Conservation (phyloP, 306 rosid genomes). For the Hylodesmum podocarpum region DNA sequence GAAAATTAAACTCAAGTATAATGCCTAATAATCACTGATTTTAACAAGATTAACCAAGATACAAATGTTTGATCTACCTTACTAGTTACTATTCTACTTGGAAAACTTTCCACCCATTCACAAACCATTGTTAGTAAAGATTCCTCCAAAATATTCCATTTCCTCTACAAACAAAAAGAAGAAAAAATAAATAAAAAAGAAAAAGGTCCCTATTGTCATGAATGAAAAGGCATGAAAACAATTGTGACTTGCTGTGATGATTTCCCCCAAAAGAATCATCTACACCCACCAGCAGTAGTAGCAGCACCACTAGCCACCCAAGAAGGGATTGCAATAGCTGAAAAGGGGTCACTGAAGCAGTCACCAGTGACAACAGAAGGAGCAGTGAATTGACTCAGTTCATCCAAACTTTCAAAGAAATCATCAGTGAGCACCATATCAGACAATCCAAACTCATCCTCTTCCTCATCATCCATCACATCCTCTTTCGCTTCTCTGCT, state of each 20-base stretch:
- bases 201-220: constrained; percentile 30
- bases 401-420: constrained; percentile 78
- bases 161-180: constrained; percentile 27
- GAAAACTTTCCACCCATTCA: constrained; percentile 22
- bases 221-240: constrained; percentile 30
- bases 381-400: constrained; percentile 39
- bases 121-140: constrained; percentile 37
- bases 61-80: constrained; percentile 29
- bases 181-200: no score
- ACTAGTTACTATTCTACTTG: constrained; percentile 22
- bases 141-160: constrained; percentile 38
- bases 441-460: constrained; percentile 59
- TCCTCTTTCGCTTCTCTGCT: constrained; percentile 68
- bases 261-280: constrained; percentile 33
- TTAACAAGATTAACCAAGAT: constrained; percentile 17
- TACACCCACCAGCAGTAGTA: constrained; percentile 61
- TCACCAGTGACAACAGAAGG: constrained; percentile 39
- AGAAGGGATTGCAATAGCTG: constrained; percentile 45
- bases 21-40: constrained; percentile 4
- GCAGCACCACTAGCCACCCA: constrained; percentile 65
- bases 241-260: not conserved
- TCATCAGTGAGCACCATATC: constrained; percentile 67
- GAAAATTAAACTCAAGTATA: no score
- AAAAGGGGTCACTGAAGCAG: constrained; percentile 55
- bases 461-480: constrained; percentile 60